phyloP scores from a whole-genome alignment of 108 stramenopile species.

The Mediolabrus comicus region DNA sequence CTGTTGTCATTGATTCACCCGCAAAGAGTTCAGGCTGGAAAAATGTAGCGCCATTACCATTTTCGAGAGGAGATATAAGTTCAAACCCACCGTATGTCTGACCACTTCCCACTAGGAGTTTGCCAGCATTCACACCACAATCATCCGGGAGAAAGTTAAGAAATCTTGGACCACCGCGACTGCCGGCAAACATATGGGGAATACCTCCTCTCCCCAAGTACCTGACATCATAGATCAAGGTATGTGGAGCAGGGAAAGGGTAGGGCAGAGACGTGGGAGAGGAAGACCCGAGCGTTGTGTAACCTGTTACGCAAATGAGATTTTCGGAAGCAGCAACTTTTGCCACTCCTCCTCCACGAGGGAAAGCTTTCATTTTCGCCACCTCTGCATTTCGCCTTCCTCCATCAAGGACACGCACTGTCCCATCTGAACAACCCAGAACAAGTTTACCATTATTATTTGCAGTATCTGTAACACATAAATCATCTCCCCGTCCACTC shows the following conservation, averaged over 20 bases:
- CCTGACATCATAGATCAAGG: constrained; percentile 76
- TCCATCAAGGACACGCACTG: constrained; percentile 75
- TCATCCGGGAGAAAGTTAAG: constrained; percentile 64
- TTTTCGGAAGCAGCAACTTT: constrained; percentile 60
- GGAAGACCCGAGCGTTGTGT: constrained; percentile 35
- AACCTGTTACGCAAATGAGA: constrained; percentile 77
- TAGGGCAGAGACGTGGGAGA: constrained; percentile 49
- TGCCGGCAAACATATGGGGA: constrained; percentile 61
- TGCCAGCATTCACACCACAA: constrained; percentile 1
- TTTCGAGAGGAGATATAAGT: constrained; percentile 67
- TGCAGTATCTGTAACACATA: constrained; percentile 62
- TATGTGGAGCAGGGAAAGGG: constrained; percentile 67
- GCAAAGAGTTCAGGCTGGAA: constrained; percentile 53
- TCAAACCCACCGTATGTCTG: constrained; percentile 76
- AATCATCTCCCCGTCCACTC: constrained; percentile 15
- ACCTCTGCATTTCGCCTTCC: constrained; percentile 51
- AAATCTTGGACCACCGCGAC: constrained; percentile 59
- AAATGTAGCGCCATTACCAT: constrained; percentile 43
- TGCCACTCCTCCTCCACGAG: constrained; percentile 55
- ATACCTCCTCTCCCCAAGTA: constrained; percentile 79
- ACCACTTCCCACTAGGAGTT: constrained; percentile 71
- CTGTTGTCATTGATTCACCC: constrained; percentile 69
- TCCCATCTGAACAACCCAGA: constrained; percentile 81
- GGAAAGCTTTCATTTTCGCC: constrained; percentile 63
- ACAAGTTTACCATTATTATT: constrained; percentile 59